Evolutionary conservation across 2,329 filamentous ascomycete genomes (phyloP), one percentile per base, ranked within the genome.

Genomic region (Nigrograna mackinnonii): DNA sequence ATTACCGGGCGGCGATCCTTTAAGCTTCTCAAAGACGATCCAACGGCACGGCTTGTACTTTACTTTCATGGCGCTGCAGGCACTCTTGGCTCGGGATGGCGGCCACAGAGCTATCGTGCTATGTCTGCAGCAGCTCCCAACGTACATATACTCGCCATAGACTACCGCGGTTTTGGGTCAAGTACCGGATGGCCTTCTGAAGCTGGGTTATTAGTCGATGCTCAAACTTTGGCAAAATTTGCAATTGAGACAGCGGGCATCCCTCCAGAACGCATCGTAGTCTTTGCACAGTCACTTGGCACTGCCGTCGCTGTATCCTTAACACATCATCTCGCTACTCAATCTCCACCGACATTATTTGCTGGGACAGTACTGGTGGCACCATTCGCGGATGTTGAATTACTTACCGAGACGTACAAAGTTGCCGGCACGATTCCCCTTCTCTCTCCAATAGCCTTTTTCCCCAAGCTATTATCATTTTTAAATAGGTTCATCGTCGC

Each of bases 11-110:
- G 79, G 0, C 70, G 79, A 24, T 80, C 79, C 2, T 87, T 89
- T 52, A 72, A 72, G 20, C 68, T 89, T 2, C 69, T 90, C 2
- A 79, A 73, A 45, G 74, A 82, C 14, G 84, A 89, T 54, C 82
- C 84, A 1, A 73, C 82, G 12, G 78, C 84, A 6, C 77, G 78
- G 18, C 70, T 89, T 2, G 76, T 89, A 4, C 72, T 89, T 2
- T 84, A 82, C 64, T 66, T 84, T 11, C 80, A 85, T 45, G 81
- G 80, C 4, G 75, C 80, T 1, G 75, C 68, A 6, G 81, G 80
- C 0, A 83, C 78, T 0, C 62, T 84, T 5, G 81, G 70, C 0
- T 82, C 78, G 2, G 78, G 78, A 0, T 79, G 73, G 59, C 66
- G 81, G 6, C 74, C 76, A 0, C 71, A 75, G 4, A 82, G 75